Base-by-base conservation (phyloP, 106 monocot genomes). In the Hemerocallis citrina region DNA sequence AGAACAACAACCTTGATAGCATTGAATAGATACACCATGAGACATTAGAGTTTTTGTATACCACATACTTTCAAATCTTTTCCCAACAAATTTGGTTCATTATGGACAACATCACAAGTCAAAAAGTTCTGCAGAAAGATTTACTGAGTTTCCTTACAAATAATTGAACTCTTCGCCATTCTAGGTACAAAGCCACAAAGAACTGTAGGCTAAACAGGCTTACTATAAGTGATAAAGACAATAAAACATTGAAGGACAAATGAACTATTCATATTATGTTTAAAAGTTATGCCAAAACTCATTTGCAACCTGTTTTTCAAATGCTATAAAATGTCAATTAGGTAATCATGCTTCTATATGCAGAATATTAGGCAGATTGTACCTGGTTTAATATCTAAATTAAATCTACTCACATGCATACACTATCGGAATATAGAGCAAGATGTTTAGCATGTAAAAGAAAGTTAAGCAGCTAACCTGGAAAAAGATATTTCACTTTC, bases 401-500 rank as follows among this genome's bases (percentile, higher is more conserved):
- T 6, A 47, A 4, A 50, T 11, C 21, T 1, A 3, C 3, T 47
- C 23, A 22, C 19, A 19, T 47, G 32, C 32, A 56, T 56, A 56
- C 1, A 4, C 14, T 6, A 32, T 33, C n/a, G n/a, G 7, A 56
- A 33, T 14, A n/a, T 8, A 33, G 7, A 30, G 55, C 55, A 56
- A 19, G n/a, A 56, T 24, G n/a, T 13, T 7, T 22, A 40, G 1
- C 11, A 25, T 4, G 7, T 31, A 13, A 29, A 12, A 55, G 14
- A 55, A 55, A 30, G 11, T 7, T 43, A 59, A 59, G 23, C 37
- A 39, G 31, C 59, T 24, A 24, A 59, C 59, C 87, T 81, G 25
- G 84, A 74, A 58, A 67, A 87, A 8, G 81, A 77, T 67, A 89
- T n/a, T 17, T 64, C 68, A 49, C 29, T 75, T 54, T 78, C 81